Evolutionary conservation across 306 rosid species (phyloP).

Genomic region (Acmispon strigosus): DNA sequence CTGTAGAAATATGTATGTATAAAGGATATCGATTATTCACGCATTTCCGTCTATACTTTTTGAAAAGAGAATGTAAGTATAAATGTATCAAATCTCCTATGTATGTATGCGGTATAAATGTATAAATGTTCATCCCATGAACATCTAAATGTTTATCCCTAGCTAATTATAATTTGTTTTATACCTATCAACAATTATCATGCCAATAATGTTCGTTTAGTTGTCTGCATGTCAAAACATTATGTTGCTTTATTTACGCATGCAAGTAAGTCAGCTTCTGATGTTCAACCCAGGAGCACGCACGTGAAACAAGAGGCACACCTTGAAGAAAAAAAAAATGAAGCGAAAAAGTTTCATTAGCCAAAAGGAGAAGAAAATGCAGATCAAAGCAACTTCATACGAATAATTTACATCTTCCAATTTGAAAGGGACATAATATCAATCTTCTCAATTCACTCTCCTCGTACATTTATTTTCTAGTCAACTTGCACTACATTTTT

Average conservation of each 20-base stretch:
- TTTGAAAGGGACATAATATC: slow-evolving; percentile 2
- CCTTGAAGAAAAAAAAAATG: background rate
- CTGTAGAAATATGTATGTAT: no score
- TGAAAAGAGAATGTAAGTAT: no score
- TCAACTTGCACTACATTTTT: background rate
- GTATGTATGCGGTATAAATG: no score
- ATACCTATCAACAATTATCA: background rate
- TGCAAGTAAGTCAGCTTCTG: background rate
- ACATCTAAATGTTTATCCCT: background rate
- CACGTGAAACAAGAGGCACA: background rate
- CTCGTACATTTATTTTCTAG: background rate
- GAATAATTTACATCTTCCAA: slow-evolving; percentile 3
- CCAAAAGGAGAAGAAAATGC: background rate
- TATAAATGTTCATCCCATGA: no score
- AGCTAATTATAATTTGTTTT: background rate
- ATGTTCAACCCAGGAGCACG: background rate
- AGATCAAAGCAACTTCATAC: background rate
- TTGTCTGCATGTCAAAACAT: no score
- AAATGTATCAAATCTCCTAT: no score
- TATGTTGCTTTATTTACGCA: no score
- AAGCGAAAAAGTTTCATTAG: background rate
- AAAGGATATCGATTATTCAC: no score
- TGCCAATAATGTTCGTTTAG: no score
- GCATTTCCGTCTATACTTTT: no score
- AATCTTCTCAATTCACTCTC: background rate